Evolutionary conservation across 345 rosid species (phyloP).

Genomic region (Dipteronia sinensis): DNA sequence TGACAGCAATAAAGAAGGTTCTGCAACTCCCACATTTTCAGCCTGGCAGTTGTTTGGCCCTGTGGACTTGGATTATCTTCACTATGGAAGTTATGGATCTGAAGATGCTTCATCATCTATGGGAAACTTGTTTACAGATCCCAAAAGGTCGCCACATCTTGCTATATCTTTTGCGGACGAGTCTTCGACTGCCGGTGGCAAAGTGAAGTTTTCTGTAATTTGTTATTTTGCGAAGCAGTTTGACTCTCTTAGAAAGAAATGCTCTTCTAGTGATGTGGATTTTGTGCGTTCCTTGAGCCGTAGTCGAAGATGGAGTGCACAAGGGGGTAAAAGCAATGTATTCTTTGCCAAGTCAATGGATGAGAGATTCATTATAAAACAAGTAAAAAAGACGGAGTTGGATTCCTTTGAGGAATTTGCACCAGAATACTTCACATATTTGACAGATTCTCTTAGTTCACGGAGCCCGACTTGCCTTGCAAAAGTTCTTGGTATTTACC

Average conservation of each 20-base stretch:
- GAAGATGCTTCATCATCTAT: conserved; percentile 51
- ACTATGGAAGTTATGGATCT: conserved; percentile 52
- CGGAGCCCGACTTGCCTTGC: conserved; percentile 98
- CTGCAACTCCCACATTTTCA: conserved; percentile 50
- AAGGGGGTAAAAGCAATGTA: conserved; percentile 98
- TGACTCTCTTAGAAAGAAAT: conserved; percentile 73
- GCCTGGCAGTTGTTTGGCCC: conserved; percentile 72
- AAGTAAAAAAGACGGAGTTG: conserved; percentile 84
- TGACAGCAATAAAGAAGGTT: conserved; percentile 39
- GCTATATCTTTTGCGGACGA: conserved; percentile 70
- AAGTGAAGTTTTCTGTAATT: conserved; percentile 79
- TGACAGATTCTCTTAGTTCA: conserved; percentile 68
- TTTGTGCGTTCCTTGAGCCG: conserved; percentile 88
- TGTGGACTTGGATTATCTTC: conserved; percentile 59
- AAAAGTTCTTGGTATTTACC: conserved; percentile 94
- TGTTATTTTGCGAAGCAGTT: conserved; percentile 91
- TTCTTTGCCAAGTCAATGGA: conserved; percentile 93
- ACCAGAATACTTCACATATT: conserved; percentile 71
- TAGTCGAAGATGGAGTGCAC: conserved; percentile 86
- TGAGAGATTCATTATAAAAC: conserved; percentile 93
- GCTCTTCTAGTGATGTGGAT: conserved; percentile 81
- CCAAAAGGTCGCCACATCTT: conserved; percentile 74
- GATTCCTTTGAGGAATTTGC: conserved; percentile 95
- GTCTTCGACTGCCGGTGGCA: conserved; percentile 58
- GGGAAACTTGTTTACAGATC: conserved; percentile 45